Evolutionary conservation across 2,329 filamentous ascomycete species (phyloP), one percentile per base, ranked within the genome.

Genomic region (Stagonosporopsis cucurbitacearum): DNA sequence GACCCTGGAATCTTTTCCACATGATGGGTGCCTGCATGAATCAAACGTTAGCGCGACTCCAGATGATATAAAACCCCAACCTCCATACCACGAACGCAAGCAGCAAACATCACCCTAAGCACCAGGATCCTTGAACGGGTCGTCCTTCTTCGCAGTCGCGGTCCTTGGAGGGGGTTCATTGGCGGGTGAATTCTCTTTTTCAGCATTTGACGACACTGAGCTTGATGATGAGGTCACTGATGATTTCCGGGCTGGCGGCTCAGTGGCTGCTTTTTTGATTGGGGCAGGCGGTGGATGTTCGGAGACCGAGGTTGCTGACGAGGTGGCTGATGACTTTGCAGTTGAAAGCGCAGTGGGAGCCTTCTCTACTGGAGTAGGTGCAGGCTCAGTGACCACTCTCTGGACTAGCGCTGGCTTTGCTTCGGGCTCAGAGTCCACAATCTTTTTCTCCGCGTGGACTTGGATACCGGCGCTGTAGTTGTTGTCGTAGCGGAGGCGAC

Each of bases 1-100:
- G 66, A 67, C 78, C 75, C 70, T 80, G 75, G 65, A 83, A 70
- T 66, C 81, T 81, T 69, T 83, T 82, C 82, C 82, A 85, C 83
- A 86, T 75, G 36, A 32, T 46, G 32, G 45, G 58, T 56, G 52
- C 58, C 69, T 73, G 60, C 50, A 66, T 63, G 57, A 67, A 69
- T 64, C 62, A 51, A 45, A 43, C 3, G 50, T 74, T 71, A 73
- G 71, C 62, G 50, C 40, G 36, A 50, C 48, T 45, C 39, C 33
- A 37, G 41, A 43, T 50, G 26, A 32, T 50, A 53, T 46, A 63
- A 48, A 52, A 49, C 28, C 20, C n/a, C 40, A 35, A 30, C 36
- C 41, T 39, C 40, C 49, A 50, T 39, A 56, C 50, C 55, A 51
- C 50, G 39, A 47, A 36, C 35, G 32, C 46, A 39, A 41, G 48